Base-by-base conservation (phyloP, 345 rosid species). In the Excoecaria cochinchinensis region DNA sequence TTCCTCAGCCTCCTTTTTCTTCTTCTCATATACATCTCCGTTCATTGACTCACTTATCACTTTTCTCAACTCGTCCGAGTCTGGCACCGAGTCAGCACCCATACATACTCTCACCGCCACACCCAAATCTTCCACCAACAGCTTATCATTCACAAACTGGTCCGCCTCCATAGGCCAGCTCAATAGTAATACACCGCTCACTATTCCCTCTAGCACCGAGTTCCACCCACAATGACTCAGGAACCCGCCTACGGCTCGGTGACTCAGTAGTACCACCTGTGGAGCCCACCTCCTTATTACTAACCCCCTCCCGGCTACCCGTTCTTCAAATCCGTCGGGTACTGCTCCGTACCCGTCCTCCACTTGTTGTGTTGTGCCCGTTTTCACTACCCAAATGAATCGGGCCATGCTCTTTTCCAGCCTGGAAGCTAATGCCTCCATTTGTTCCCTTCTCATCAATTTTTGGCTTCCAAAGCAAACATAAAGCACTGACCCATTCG, bases 201-300 rank as follows among this genome's bases (percentile, higher is more conserved):
- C 86, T 40, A 89, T 38, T n/a, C 82, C 91, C 80, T 92, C 96
- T 16, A 84, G 81, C 71, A 84, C 78, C 44, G 95, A 92, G 86
- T 92, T 90, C 97, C 97, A 92, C 11, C 97, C 91, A 51, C 92
- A 88, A 14, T 90, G 97, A 75, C 87, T 90, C 82, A 92, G 70
- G 58, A 90, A 92, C 70, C 85, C 85, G 14, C 90, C 89, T 6
- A 89, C 89, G 0, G 89, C 90, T 6, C 66, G 60, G 84, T 92
- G 97, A 42, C 67, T 60, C 81, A 92, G 79, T 22, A 89, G 56
- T 36, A 6, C 73, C 58, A 72, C 84, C 76, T 92, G 96, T 4
- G 89, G 92, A 0, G 78, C 91, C 97, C 96, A 92, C 5, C 83
- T 90, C 39, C 69, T 81, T 4, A 83, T 56, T 4, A 88, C 85